Evolutionary conservation across 2,329 filamentous ascomycete species (phyloP).

Genomic region (Colletotrichum camelliae): DNA sequence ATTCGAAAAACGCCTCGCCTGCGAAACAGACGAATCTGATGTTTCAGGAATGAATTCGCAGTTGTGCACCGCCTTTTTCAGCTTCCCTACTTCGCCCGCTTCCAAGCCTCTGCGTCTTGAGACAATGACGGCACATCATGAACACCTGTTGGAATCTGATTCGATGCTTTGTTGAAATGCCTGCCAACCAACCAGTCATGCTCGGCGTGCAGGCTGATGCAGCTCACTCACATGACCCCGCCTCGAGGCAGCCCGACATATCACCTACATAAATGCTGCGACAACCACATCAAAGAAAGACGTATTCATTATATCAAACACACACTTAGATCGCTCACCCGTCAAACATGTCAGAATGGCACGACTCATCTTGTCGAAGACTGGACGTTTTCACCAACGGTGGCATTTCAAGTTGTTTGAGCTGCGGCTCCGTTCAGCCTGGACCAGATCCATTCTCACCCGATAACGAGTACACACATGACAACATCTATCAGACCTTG

Average conservation of each 20-base stretch:
- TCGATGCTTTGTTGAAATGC: background rate
- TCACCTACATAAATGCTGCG: background rate
- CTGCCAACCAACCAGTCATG: background rate
- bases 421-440: background rate
- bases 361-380: background rate
- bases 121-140: background rate
- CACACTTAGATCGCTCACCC: no score
- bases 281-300: background rate
- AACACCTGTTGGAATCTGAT: background rate
- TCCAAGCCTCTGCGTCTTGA: background rate
- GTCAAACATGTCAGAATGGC: background rate
- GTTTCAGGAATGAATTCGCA: background rate
- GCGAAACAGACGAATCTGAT: background rate
- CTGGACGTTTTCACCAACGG: background rate
- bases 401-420: background rate
- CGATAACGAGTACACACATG: fast-evolving
- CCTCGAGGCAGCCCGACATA: background rate
- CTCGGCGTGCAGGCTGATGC: background rate
- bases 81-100: fast-evolving
- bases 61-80: background rate
- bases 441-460: fast-evolving
- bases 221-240: background rate
- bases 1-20: background rate
- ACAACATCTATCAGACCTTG: background rate
- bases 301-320: no score